These are phyloP conservation scores for Apophysomyces variabilis DNA, from an alignment of 371 early-diverging fungal genomes.

Conservation along the genomic window DNA sequence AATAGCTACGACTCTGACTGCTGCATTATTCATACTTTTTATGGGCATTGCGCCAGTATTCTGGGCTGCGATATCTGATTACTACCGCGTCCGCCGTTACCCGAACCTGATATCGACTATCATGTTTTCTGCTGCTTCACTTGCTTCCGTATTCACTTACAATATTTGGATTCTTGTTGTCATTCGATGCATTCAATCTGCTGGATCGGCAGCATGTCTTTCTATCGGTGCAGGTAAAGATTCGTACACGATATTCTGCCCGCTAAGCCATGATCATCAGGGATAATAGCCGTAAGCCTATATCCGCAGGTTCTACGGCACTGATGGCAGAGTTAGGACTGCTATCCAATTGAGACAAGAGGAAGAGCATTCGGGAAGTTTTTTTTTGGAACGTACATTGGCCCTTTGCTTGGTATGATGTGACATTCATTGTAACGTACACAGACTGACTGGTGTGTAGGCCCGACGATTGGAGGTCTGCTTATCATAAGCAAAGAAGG, in stretches of 20 bases:
- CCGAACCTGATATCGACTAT: conserved; percentile 61
- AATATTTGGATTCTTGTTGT: conserved; percentile 63
- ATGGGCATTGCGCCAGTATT: conserved; percentile 67
- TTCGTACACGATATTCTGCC: background rate
- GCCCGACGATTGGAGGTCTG: conserved; percentile 33
- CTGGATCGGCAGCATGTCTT: conserved; percentile 68
- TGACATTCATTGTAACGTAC: conserved; percentile 30
- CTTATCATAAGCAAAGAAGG: conserved; percentile 39
- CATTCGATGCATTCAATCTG: conserved; percentile 71
- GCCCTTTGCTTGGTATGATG: conserved; percentile 43
- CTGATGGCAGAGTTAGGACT: conserved; percentile 20
- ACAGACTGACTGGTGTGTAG: conserved; percentile 41
- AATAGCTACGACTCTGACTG: conserved; percentile 58
- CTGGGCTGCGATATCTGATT: conserved; percentile 73
- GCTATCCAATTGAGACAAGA: conserved; percentile 32
- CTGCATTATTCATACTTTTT: conserved; percentile 58
- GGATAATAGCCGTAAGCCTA: background rate
- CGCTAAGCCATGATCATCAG: background rate
- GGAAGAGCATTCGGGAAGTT: conserved; percentile 49
- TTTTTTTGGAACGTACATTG: conserved; percentile 59
- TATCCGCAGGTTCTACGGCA: background rate
- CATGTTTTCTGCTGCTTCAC: conserved; percentile 64
- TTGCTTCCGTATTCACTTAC: conserved; percentile 69
- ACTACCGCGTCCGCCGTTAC: conserved; percentile 57
- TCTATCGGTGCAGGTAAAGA: conserved; percentile 64